Conservation (phyloP, 345 rosid species). For the Turnera subulata region DNA sequence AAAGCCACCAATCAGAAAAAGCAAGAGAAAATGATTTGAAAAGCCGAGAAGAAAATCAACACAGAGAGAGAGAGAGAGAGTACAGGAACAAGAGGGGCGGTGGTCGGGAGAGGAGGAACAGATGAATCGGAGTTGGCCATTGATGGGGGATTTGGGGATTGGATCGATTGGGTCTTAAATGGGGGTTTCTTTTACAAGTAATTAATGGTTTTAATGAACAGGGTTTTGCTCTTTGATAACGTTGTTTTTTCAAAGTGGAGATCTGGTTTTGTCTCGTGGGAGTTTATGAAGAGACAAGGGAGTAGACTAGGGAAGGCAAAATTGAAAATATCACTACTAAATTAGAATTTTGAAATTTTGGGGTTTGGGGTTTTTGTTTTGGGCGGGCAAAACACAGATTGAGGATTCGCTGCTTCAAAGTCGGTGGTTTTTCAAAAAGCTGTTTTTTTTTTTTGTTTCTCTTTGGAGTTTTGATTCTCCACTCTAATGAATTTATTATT, state of each 20-base stretch:
- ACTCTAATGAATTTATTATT: too few relatives aligned
- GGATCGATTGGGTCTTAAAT: background rate
- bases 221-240: too few relatives aligned
- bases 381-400: constrained; percentile 13
- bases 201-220: too few relatives aligned
- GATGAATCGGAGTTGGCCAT: constrained; percentile 65
- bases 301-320: too few relatives aligned
- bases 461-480: too few relatives aligned
- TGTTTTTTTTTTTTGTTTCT: too few relatives aligned
- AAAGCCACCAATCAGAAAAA: background rate
- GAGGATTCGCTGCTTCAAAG: background rate
- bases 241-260: background rate
- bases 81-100: constrained; percentile 47
- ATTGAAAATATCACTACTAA: background rate
- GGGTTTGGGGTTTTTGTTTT: background rate
- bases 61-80: constrained; percentile 8
- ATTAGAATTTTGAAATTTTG: constrained; percentile 10
- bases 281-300: background rate
- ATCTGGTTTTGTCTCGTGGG: background rate
- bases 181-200: too few relatives aligned
- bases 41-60: background rate
- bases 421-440: too few relatives aligned
- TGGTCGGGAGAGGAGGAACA: constrained; percentile 29
- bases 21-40: background rate
- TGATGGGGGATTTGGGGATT: background rate